Evolutionary conservation across 2,329 filamentous ascomycete genomes (phyloP).

Genomic region (Ascochyta rabiei): DNA sequence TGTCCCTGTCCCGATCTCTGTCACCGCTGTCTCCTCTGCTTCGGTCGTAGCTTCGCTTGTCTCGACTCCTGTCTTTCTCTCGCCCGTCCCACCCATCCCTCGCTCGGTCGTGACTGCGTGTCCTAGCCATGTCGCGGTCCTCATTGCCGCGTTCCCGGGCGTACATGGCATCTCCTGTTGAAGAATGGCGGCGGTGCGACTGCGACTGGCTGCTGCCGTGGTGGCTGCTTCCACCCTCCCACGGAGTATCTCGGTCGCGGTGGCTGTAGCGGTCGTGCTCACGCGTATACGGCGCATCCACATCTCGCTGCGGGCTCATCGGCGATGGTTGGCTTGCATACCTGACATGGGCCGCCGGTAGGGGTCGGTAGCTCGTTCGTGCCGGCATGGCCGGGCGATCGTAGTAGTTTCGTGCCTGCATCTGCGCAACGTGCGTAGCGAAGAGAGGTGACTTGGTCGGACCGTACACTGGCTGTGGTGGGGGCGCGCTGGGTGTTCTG

Average conservation of each 20-base stretch:
- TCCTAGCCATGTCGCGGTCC: slow-evolving; percentile 25
- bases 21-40: slow-evolving; percentile 21
- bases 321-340: slow-evolving; percentile 28
- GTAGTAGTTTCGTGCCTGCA: slow-evolving; percentile 44
- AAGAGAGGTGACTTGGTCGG: slow-evolving; percentile 55
- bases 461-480: slow-evolving; percentile 46
- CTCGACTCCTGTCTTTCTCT: slow-evolving; percentile 24
- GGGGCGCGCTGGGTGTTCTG: slow-evolving; percentile 24
- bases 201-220: slow-evolving; percentile 9
- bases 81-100: slow-evolving; percentile 36
- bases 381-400: slow-evolving; percentile 37
- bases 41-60: slow-evolving; percentile 17
- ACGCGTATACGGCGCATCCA: slow-evolving; percentile 28
- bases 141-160: slow-evolving; percentile 23
- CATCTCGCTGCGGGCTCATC: slow-evolving; percentile 29
- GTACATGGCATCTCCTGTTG: slow-evolving; percentile 35
- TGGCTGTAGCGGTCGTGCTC: slow-evolving; percentile 24
- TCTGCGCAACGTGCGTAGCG: slow-evolving; percentile 53
- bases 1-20: slow-evolving; percentile 22
- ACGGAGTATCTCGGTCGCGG: slow-evolving; percentile 6
- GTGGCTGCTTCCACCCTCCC: slow-evolving; percentile 10
- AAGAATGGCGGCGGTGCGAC: slow-evolving; percentile 27
- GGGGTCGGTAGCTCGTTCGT: slow-evolving; percentile 33
- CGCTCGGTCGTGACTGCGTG: slow-evolving; percentile 37
- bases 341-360: slow-evolving; percentile 29